phyloP scores from a whole-genome alignment of 768 basidiomycete species.

The Collybia mongolica region DNA sequence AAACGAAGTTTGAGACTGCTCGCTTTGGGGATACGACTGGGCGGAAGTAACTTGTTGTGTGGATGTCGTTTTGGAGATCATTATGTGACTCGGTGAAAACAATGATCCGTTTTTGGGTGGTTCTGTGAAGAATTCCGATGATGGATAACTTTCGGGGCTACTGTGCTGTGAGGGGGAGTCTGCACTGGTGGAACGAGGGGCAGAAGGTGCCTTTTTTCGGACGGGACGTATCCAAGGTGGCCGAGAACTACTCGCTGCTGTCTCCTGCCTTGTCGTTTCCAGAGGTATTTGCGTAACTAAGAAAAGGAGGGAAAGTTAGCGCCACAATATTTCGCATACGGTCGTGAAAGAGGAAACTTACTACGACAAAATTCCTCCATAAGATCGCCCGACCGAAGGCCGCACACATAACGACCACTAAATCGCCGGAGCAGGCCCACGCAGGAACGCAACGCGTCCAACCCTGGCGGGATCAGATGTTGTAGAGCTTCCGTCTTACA shows the following conservation, averaged over 20 bases:
- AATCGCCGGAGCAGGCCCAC: slow-evolving; percentile 86
- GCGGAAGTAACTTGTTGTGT: slow-evolving; percentile 5
- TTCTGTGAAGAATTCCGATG: slow-evolving; percentile 64
- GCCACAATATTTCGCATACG: not conserved
- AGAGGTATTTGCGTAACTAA: slow-evolving; percentile 85
- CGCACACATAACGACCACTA: slow-evolving; percentile 90
- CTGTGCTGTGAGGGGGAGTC: slow-evolving; percentile 48
- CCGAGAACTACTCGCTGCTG: slow-evolving; percentile 44
- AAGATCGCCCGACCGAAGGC: slow-evolving; percentile 85
- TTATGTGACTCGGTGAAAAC: slow-evolving; percentile 19
- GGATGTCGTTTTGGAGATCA: slow-evolving; percentile 6
- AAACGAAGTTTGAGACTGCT: slow-evolving; percentile 22
- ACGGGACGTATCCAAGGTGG: slow-evolving; percentile 91
- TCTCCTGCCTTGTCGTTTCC: slow-evolving; percentile 60
- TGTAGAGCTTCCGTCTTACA: slow-evolving; percentile 81
- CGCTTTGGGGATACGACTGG: slow-evolving; percentile 10
- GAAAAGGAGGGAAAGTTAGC: slow-evolving; percentile 3
- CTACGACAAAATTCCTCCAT: slow-evolving; percentile 95
- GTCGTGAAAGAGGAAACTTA: slow-evolving; percentile 29
- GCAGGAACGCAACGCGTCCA: slow-evolving; percentile 86
- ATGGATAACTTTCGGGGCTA: slow-evolving; percentile 67
- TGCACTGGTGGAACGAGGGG: slow-evolving; percentile 41
- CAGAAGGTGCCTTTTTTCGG: slow-evolving; percentile 66
- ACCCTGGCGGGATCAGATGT: slow-evolving; percentile 73
- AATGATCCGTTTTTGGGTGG: slow-evolving; percentile 29